Conservation (phyloP, 176 grass and related monocot species). For the Chloris gayana region DNA sequence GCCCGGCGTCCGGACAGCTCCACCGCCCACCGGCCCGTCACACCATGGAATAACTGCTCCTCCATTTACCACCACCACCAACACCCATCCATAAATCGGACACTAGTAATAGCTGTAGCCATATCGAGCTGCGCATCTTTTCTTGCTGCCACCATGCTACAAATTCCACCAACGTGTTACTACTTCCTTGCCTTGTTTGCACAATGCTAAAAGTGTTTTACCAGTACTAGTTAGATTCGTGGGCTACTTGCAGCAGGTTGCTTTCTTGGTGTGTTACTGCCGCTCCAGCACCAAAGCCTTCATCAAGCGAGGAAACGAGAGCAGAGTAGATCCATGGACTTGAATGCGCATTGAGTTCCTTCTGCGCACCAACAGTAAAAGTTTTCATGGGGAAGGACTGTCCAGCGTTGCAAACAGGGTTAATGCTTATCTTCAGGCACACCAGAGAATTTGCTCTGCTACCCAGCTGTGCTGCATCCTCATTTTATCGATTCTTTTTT, state of each 20-base stretch:
- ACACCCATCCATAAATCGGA: background rate
- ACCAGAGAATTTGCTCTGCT: conserved; percentile 8
- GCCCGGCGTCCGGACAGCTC: background rate
- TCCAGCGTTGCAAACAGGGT: background rate
- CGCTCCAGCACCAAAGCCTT: background rate
- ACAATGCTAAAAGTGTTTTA: background rate
- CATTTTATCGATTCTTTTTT: background rate
- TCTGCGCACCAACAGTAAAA: conserved; percentile 24
- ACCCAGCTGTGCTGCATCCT: background rate
- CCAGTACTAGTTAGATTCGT: background rate
- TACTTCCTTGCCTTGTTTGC: background rate
- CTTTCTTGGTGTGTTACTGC: conserved; percentile 14
- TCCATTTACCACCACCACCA: conserved; percentile 9
- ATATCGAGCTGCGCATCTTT: too few relatives aligned
- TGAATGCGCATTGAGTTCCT: conserved; percentile 51
- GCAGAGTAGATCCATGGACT: conserved; percentile 27
- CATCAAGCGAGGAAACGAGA: background rate
- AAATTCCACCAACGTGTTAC: background rate
- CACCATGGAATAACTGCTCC: background rate
- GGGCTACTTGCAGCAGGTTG: background rate
- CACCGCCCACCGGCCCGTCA: conserved; percentile 13
- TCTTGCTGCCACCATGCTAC: background rate
- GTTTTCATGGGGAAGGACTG: conserved; percentile 32
- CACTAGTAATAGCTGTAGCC: too few relatives aligned
- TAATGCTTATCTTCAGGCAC: background rate